Percentiles rank a stretch among this genome's conserved stretches.
Evolutionary conservation across 2,329 filamentous ascomycete genomes (phyloP).

Genomic region (Trichophyton verrucosum): DNA sequence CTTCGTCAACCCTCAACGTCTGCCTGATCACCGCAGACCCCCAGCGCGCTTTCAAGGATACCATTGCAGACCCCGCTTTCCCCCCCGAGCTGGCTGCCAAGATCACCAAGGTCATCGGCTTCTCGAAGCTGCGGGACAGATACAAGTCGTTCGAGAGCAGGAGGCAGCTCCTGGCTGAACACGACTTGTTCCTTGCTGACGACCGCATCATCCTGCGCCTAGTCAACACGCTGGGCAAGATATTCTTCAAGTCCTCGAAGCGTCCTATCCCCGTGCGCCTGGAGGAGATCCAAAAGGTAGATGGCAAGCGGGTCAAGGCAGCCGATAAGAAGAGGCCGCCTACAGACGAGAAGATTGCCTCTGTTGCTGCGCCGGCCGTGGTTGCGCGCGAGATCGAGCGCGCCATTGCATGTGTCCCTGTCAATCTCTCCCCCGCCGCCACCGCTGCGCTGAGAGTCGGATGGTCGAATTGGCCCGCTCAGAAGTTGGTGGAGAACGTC

Average conservation of each 20-base stretch:
- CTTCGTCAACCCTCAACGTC: constrained; percentile 53
- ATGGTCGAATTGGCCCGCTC: constrained; percentile 57
- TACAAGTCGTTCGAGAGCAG: constrained; percentile 81
- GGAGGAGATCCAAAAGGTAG: constrained; percentile 49
- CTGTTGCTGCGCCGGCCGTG: constrained; percentile 47
- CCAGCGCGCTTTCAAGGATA: constrained; percentile 81
- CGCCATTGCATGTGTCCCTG: constrained; percentile 62
- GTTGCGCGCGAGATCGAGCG: constrained; percentile 72
- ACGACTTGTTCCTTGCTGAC: constrained; percentile 90
- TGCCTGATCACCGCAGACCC: constrained; percentile 77
- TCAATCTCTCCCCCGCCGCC: constrained; percentile 65
- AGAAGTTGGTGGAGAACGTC: constrained; percentile 71
- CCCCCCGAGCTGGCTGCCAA: constrained; percentile 53
- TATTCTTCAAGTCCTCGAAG: constrained; percentile 82
- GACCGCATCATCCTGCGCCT: constrained; percentile 65
- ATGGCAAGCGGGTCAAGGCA: constrained; percentile 48
- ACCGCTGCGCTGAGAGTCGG: constrained; percentile 74
- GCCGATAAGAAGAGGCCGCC: constrained; percentile 36
- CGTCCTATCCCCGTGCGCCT: constrained; percentile 74
- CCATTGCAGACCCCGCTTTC: constrained; percentile 62
- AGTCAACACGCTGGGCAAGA: constrained; percentile 71
- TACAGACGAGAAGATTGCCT: constrained; percentile 33
- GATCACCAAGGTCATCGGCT: constrained; percentile 65
- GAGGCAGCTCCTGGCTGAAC: constrained; percentile 69
- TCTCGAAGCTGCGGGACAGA: constrained; percentile 75